Conservation (phyloP, 495 filamentous ascomycete genomes). For the Lophium mytilinum region DNA sequence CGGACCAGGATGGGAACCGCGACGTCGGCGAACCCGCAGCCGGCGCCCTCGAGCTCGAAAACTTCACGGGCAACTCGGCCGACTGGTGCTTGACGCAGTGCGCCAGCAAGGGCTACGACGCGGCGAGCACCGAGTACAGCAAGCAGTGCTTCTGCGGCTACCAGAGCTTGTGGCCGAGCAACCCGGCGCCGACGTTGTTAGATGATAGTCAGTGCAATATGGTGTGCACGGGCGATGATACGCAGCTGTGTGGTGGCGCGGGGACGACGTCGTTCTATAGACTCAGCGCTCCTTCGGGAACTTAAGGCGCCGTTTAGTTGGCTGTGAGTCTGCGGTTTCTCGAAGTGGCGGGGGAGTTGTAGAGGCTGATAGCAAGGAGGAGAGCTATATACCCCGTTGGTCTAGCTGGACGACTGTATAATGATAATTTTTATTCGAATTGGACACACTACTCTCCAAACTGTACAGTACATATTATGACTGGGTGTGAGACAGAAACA, state of each 20-base stretch:
- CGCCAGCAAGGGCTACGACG: constrained; percentile 1
- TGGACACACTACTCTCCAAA: too few relatives aligned
- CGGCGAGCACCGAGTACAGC: constrained; percentile 3
- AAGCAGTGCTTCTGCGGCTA: not conserved
- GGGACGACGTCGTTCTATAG: not conserved
- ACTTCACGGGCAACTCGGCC: constrained; percentile 1
- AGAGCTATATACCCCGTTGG: too few relatives aligned
- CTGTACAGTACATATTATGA: too few relatives aligned
- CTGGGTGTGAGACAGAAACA: too few relatives aligned
- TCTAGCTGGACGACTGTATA: too few relatives aligned
- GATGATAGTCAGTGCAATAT: not conserved
- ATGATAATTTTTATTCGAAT: too few relatives aligned
- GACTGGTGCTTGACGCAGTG: constrained; percentile 2
- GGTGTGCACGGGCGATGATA: not conserved
- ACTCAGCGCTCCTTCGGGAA: too few relatives aligned
- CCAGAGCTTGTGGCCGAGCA: not conserved
- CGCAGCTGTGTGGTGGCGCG: not conserved
- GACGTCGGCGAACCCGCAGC: not conserved
- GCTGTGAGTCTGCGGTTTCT: too few relatives aligned
- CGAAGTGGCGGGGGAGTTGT: too few relatives aligned
- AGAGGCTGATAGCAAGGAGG: too few relatives aligned
- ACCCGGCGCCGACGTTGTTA: not conserved
- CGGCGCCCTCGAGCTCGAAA: not conserved
- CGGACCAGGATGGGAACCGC: not conserved
- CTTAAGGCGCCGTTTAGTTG: too few relatives aligned